Evolutionary conservation across 129 eudicot species (phyloP), one percentile per base, ranked within the genome.

Genomic region (Helichrysum umbraculigerum): DNA sequence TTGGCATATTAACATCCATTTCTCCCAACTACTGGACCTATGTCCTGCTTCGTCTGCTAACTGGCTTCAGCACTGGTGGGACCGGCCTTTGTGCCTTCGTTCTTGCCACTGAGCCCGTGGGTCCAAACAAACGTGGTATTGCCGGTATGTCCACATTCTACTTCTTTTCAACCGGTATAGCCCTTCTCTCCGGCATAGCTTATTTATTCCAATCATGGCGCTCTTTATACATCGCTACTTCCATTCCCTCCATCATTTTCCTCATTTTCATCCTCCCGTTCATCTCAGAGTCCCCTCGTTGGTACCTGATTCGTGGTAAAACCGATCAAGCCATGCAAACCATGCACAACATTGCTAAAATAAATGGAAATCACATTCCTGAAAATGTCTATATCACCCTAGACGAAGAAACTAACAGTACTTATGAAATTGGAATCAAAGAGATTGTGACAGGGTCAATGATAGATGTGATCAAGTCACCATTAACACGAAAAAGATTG

Each of bases 121-220:
- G 98, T 35, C 98, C 91, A 7, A 25, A 86, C 63, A 87, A 84
- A 63, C 91, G 98, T 2, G 98, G 97, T 41, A n/a, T 84, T 1
- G 96, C 88, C 7, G 98, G 97, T 32, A 90, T 90, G 97, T 93
- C 98, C 39, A 87, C 97, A 35, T 90, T 90, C 81, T 93, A 93
- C 67, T 93, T 93, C 84, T 93, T 88, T 89, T 93, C 97, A 4
- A 57, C 71, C 6, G 97, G 98, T 33, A 88, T 88, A 14, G 97
- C 96, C 21, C 57, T 85, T 70, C 87, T 93, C 11, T 78, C 93
- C 1, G 93, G 89, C 44, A 54, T 93, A 29, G 96, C 98, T 7
- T 90, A 88, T 75, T 29, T 81, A 5, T 93, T 90, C 76, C 87
- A 58, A 21, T 51, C 96, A 19, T 93, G 98, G 97, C 78, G 96